Conservation (phyloP, 1,284 basidiomycete genomes). For the Inonotus obliquus region DNA sequence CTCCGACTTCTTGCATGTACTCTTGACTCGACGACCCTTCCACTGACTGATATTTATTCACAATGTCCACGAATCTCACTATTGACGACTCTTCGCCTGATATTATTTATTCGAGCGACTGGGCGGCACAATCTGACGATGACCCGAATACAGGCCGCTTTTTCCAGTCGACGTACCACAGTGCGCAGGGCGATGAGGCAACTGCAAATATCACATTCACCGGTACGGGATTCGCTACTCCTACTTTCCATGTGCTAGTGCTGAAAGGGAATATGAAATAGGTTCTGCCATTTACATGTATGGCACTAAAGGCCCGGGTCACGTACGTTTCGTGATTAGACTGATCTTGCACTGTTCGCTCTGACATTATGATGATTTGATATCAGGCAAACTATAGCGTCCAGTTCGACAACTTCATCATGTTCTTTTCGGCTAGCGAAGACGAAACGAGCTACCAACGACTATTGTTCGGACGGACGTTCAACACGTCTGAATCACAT, state of each 20-base stretch:
- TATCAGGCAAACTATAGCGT: constrained; percentile 25
- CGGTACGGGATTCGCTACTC: constrained; percentile 2
- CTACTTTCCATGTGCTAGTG: not conserved
- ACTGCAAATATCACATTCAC: constrained; percentile 23
- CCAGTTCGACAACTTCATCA: constrained; percentile 24
- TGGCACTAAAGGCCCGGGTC: constrained; percentile 27
- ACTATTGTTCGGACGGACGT: constrained; percentile 24
- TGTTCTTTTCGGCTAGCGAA: constrained; percentile 22
- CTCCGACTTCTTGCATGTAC: not conserved
- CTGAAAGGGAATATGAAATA: not conserved
- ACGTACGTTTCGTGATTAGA: constrained; percentile 23
- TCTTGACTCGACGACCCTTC: not conserved
- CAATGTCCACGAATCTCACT: constrained; percentile 28
- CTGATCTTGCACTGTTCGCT: not conserved
- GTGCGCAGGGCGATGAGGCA: constrained; percentile 25
- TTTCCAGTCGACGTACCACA: constrained; percentile 29
- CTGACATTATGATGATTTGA: not conserved
- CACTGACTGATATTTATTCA: not conserved
- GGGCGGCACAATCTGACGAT: constrained; percentile 24
- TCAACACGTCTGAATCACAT: constrained; percentile 20
- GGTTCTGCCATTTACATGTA: constrained; percentile 26
- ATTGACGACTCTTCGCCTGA: constrained; percentile 28
- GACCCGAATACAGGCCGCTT: constrained; percentile 23
- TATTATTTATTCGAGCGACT: constrained; percentile 25
- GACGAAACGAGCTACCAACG: constrained; percentile 23